These are phyloP conservation scores for Athelia sp. DNA, from an alignment of 1,284 basidiomycete species.

Conservation along the genomic window DNA sequence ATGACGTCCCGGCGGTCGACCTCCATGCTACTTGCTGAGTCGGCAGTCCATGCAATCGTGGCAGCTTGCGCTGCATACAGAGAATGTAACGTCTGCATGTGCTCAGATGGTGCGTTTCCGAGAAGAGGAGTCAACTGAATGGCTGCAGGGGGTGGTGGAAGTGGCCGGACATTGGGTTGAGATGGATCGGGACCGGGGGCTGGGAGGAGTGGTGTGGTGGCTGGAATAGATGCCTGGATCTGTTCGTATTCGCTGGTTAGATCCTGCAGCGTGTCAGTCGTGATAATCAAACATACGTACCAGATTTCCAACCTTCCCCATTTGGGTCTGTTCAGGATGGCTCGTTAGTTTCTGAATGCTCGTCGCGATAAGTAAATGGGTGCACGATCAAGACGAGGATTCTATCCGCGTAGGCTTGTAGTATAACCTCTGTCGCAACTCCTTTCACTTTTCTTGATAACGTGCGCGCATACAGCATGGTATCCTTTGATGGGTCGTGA, in stretches of 20 bases:
- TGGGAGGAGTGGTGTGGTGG: constrained; percentile 54
- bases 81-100: constrained; percentile 68
- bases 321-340: no score
- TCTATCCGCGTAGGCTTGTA: constrained; percentile 78
- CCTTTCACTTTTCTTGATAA: constrained; percentile 43
- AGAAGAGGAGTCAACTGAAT: constrained; percentile 75
- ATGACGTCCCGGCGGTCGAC: constrained; percentile 49
- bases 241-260: constrained; percentile 22
- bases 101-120: constrained; percentile 62
- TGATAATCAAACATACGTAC: constrained; percentile 32
- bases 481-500: neutral
- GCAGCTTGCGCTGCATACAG: constrained; percentile 85
- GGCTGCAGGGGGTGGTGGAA: constrained; percentile 69
- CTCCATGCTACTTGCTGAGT: constrained; percentile 34
- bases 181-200: constrained; percentile 30
- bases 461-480: neutral
- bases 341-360: no score
- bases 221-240: constrained; percentile 81
- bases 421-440: constrained; percentile 63
- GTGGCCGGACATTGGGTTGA: constrained; percentile 28
- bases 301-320: constrained; percentile 83
- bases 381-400: constrained; percentile 77
- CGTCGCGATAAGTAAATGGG: no score
- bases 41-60: constrained; percentile 71
- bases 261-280: neutral